Evolutionary conservation across 2,329 filamentous ascomycete species (phyloP).

Genomic region (Colletotrichum nymphaeae): DNA sequence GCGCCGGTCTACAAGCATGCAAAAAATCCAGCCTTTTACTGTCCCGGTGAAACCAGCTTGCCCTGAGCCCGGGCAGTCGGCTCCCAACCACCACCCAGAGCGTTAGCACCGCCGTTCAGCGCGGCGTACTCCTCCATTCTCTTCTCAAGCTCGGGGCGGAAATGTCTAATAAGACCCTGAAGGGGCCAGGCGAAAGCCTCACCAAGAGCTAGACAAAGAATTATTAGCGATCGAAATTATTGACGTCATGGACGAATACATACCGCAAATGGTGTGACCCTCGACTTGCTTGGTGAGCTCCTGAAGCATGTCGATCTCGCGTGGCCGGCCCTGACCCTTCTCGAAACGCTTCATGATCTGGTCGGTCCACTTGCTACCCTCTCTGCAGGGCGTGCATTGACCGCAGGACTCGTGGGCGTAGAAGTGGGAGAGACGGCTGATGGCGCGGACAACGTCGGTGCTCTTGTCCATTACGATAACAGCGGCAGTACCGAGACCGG

Average conservation of each 20-base stretch:
- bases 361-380: conserved; percentile 98
- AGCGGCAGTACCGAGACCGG: conserved; percentile 94
- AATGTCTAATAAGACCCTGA: conserved; percentile 97
- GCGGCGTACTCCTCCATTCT: conserved; percentile 85
- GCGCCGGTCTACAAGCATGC: conserved; percentile 34
- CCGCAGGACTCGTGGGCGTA: conserved; percentile 99
- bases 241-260: conserved; percentile 49
- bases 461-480: conserved; percentile 99
- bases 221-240: conserved; percentile 42
- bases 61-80: conserved; percentile 81
- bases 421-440: conserved; percentile 92
- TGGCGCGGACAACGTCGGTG: conserved; percentile 93
- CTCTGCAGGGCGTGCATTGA: conserved; percentile 99
- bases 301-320: conserved; percentile 99
- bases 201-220: conserved; percentile 73
- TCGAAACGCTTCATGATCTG: conserved; percentile 99
- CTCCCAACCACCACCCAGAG: conserved; percentile 89
- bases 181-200: conserved; percentile 99
- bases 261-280: conserved; percentile 97
- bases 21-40: conserved; percentile 67
- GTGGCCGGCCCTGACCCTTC: conserved; percentile 85
- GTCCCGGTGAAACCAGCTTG: conserved; percentile 87
- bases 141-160: conserved; percentile 94
- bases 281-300: conserved; percentile 99
- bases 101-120: conserved; percentile 74